Conservation (phyloP, 2,329 filamentous ascomycete genomes). For the Cladophialophora bantiana region DNA sequence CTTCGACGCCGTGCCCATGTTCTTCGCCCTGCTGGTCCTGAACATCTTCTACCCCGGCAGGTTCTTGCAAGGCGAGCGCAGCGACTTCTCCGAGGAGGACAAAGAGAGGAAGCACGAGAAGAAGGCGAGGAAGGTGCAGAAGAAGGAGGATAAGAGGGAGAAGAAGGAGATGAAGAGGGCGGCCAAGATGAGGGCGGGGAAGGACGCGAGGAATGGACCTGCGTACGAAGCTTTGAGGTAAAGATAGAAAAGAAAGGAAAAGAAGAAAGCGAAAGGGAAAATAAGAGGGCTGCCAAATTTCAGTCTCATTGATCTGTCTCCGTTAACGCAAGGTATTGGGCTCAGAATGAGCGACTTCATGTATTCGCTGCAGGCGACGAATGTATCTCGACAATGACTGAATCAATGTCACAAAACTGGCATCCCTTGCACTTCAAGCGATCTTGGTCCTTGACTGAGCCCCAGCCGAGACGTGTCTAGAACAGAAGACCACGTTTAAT, state of each 20-base stretch:
- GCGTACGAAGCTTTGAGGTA: not conserved
- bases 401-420: not conserved
- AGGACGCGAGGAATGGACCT: not conserved
- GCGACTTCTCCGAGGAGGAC: constrained; percentile 55
- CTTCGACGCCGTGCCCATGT: constrained; percentile 52
- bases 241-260: not conserved
- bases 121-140: constrained; percentile 45
- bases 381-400: not conserved
- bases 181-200: not conserved
- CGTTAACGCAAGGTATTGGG: too few relatives aligned
- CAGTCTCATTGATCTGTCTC: too few relatives aligned
- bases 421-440: not conserved
- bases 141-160: constrained; percentile 43
- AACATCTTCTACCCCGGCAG: constrained; percentile 50
- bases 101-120: constrained; percentile 50
- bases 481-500: not conserved
- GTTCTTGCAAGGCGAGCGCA: constrained; percentile 53
- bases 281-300: too few relatives aligned
- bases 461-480: not conserved
- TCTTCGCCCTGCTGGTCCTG: constrained; percentile 46
- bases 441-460: not conserved
- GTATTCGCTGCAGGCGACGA: not conserved
- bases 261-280: too few relatives aligned
- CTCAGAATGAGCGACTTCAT: not conserved
- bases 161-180: constrained; percentile 32